These are phyloP conservation scores for Tricholoma sp. DNA, from an alignment of 768 basidiomycete species.

Conservation along the genomic window DNA sequence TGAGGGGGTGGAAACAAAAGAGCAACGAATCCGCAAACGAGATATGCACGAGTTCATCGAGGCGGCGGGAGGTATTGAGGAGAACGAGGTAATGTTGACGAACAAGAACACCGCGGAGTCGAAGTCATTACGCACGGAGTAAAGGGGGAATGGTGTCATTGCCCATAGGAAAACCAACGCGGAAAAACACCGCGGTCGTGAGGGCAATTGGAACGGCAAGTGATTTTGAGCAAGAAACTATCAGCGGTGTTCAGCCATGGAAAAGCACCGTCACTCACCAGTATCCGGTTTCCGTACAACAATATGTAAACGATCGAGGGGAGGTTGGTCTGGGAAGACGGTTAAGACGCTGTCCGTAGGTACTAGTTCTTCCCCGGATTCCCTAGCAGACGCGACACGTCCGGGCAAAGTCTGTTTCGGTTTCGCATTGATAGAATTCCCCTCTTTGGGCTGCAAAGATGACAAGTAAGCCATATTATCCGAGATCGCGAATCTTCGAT, in stretches of 20 bases:
- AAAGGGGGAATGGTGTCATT: no score
- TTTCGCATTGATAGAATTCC: conserved; percentile 5
- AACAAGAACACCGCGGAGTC: background rate
- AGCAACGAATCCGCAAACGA: background rate
- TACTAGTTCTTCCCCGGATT: conserved; percentile 5
- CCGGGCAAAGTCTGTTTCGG: background rate
- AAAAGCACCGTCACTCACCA: background rate
- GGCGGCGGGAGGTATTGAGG: background rate
- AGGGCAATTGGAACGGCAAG: no score
- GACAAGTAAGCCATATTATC: conserved; percentile 5
- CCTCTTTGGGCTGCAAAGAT: conserved; percentile 1
- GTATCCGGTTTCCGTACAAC: conserved; percentile 3
- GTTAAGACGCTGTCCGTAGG: background rate
- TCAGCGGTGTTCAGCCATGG: no score
- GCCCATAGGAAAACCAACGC: no score
- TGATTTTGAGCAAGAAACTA: no score
- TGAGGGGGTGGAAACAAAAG: conserved; percentile 2
- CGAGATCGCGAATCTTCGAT: conserved; percentile 1
- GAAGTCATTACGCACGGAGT: background rate
- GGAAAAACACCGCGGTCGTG: no score
- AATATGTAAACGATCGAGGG: conserved; percentile 7
- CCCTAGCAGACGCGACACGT: conserved; percentile 7
- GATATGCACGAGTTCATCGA: background rate
- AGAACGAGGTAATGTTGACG: background rate
- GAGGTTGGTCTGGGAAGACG: conserved; percentile 6